Percentiles rank a stretch among this genome's conserved stretches.
phyloP scores from a whole-genome alignment of 177 flowering plant species.

The Vitis hybrid region DNA sequence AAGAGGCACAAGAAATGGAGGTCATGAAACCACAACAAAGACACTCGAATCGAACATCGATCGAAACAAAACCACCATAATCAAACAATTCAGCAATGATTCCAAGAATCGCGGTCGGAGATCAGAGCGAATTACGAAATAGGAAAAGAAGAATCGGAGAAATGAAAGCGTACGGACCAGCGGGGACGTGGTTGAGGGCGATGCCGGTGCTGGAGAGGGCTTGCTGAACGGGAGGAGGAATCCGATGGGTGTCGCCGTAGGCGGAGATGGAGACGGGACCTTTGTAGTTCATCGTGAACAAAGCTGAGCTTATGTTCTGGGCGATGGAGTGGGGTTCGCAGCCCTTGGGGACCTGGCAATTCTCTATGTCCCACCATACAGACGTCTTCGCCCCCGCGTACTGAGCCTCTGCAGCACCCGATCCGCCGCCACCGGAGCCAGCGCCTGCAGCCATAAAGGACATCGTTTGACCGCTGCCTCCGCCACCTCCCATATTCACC shows the following conservation, averaged over 20 bases:
- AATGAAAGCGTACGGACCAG: constrained; percentile 39
- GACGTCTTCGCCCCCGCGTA: constrained; percentile 77
- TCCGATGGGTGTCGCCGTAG: constrained; percentile 72
- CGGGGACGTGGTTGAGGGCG: constrained; percentile 87
- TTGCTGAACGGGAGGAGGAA: constrained; percentile 56
- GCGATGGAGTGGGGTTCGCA: constrained; percentile 79
- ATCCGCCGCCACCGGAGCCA: constrained; percentile 7
- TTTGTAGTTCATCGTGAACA: constrained; percentile 60
- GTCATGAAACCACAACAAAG: no score
- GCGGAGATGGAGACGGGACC: constrained; percentile 81
- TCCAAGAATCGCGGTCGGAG: no score
- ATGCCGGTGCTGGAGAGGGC: constrained; percentile 89
- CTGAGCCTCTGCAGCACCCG: constrained; percentile 50
- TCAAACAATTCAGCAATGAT: no score
- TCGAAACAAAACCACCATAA: no score
- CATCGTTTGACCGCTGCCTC: no score
- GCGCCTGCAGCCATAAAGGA: neutral
- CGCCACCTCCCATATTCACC: no score
- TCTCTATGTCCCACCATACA: constrained; percentile 99
- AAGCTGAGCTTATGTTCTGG: constrained; percentile 76
- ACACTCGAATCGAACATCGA: no score
- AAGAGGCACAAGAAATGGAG: no score
- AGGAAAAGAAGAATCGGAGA: no score
- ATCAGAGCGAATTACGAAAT: no score
- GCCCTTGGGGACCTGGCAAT: constrained; percentile 77